Conservation (phyloP, 768 basidiomycete genomes). For the Rhizopogon vesiculosus region DNA sequence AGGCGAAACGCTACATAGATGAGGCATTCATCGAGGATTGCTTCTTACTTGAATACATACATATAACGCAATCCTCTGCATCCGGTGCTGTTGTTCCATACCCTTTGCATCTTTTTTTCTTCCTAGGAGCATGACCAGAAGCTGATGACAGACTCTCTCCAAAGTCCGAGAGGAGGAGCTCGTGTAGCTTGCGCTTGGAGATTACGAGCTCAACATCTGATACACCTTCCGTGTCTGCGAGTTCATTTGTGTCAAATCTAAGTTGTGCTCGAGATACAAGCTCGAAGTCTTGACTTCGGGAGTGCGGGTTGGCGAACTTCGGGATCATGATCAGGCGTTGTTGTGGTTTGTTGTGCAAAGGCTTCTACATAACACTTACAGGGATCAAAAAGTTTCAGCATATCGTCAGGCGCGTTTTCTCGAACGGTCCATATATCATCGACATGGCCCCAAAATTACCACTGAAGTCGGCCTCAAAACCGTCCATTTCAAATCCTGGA, state of each 20-base stretch:
- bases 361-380: neutral
- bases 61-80: neutral
- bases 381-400: conserved; percentile 1
- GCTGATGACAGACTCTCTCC: conserved; percentile 11
- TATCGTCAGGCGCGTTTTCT: neutral
- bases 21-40: neutral
- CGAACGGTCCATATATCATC: neutral
- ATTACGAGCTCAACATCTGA: neutral
- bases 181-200: conserved; percentile 18
- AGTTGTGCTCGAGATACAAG: conserved; percentile 32
- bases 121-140: neutral
- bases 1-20: conserved; percentile 41
- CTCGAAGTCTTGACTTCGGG: conserved; percentile 26
- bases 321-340: conserved; percentile 24
- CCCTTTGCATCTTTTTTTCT: conserved; percentile 4
- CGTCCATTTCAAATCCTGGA: conserved; percentile 15
- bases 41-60: neutral
- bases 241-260: conserved; percentile 7
- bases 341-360: conserved; percentile 15
- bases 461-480: conserved; percentile 5
- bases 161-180: conserved; percentile 15
- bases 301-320: conserved; percentile 46
- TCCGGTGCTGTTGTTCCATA: neutral
- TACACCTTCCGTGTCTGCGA: conserved; percentile 4
- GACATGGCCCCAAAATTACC: conserved; percentile 1